Evolutionary conservation across 352 stramenopile species (phyloP).

Genomic region (Phytophthora pini): DNA sequence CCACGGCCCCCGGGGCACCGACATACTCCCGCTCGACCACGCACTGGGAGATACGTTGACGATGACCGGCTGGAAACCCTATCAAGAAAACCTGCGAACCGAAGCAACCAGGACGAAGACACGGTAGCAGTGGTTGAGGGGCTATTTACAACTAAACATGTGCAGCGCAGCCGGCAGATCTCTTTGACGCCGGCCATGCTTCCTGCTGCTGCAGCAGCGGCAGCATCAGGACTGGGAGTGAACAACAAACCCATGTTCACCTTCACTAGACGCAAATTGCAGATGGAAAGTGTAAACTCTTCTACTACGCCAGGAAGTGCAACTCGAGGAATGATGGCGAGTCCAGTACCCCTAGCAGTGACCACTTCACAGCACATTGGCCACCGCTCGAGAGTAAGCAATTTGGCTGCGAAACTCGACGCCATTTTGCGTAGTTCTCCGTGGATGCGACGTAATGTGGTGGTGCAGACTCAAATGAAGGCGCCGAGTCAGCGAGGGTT

Average conservation of each 20-base stretch:
- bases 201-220: slow-evolving; percentile 25
- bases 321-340: slow-evolving; percentile 2
- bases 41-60: neutral
- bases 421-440: slow-evolving; percentile 59
- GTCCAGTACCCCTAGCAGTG: slow-evolving; percentile 1
- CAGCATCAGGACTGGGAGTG: slow-evolving; percentile 16
- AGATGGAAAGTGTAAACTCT: slow-evolving; percentile 20
- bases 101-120: slow-evolving; percentile 24
- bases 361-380: slow-evolving; percentile 28
- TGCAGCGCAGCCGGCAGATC: slow-evolving; percentile 35
- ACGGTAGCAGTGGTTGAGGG: slow-evolving; percentile 19
- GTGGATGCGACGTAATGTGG: slow-evolving; percentile 64
- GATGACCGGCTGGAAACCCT: slow-evolving; percentile 23
- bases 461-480: slow-evolving; percentile 50
- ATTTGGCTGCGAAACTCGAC: slow-evolving; percentile 70
- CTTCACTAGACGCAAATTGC: slow-evolving; percentile 33
- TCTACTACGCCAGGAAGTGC: neutral
- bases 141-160: slow-evolving; percentile 34
- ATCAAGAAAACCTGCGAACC: neutral
- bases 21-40: slow-evolving; percentile 11
- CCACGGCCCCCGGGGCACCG: slow-evolving; percentile 19
- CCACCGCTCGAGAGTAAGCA: slow-evolving; percentile 32
- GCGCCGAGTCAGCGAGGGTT: slow-evolving; percentile 21
- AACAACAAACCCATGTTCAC: slow-evolving; percentile 39
- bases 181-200: slow-evolving; percentile 31